Conservation (phyloP, 2,329 filamentous ascomycete genomes). For the Aspergillus sp. region DNA sequence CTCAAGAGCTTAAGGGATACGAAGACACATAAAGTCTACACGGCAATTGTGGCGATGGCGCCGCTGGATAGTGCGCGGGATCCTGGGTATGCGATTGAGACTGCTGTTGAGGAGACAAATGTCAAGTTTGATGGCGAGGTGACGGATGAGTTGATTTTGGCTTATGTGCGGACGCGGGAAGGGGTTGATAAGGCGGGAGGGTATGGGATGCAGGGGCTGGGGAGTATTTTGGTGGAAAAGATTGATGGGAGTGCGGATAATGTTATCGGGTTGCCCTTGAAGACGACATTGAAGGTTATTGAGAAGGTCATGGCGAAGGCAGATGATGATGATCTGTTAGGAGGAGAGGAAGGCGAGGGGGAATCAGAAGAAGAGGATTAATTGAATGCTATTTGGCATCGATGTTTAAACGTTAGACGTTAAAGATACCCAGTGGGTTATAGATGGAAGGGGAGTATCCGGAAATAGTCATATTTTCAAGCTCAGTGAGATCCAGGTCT, state of each 20-base stretch:
- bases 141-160: slow-evolving; percentile 78
- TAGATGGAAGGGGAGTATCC: neutral
- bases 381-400: neutral
- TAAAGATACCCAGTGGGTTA: neutral
- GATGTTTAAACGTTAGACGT: slow-evolving; percentile 13
- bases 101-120: slow-evolving; percentile 82
- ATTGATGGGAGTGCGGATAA: slow-evolving; percentile 92
- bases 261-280: slow-evolving; percentile 84
- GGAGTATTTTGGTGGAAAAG: slow-evolving; percentile 80
- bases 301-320: slow-evolving; percentile 83
- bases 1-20: slow-evolving; percentile 77
- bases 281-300: slow-evolving; percentile 74
- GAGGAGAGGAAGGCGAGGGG: slow-evolving; percentile 32
- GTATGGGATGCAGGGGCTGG: slow-evolving; percentile 89
- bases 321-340: slow-evolving; percentile 58
- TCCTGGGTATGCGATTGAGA: slow-evolving; percentile 82
- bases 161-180: slow-evolving; percentile 71
- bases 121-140: slow-evolving; percentile 79
- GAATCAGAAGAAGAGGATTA: slow-evolving; percentile 28
- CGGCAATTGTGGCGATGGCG: slow-evolving; percentile 78
- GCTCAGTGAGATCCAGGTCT: slow-evolving; percentile 18
- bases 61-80: slow-evolving; percentile 76
- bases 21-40: slow-evolving; percentile 76
- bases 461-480: slow-evolving; percentile 21
- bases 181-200: slow-evolving; percentile 95